A percentile compares a stretch with the other conserved stretches of the same genome.
These are phyloP conservation scores for Beauveria pseudobassiana DNA, from an alignment of 2,329 filamentous ascomycete species.

Conservation along the genomic window DNA sequence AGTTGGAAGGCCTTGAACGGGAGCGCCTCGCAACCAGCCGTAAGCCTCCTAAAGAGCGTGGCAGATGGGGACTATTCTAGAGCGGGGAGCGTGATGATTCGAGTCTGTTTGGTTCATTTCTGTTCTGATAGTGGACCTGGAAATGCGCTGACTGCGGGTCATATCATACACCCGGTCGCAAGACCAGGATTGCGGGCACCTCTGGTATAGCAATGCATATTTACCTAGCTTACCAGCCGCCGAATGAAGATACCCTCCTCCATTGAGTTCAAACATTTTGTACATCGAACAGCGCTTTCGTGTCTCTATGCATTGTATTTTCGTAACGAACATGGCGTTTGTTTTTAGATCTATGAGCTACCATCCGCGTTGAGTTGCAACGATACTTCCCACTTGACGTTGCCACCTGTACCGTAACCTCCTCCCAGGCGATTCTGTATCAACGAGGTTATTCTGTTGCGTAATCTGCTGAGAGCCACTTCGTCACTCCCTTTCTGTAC, in stretches of 20 bases:
- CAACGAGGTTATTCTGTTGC: constrained; percentile 67
- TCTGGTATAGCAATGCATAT: not conserved
- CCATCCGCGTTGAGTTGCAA: constrained; percentile 58
- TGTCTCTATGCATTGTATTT: not conserved
- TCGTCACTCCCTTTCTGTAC: constrained; percentile 60
- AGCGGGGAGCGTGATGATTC: not conserved
- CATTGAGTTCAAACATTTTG: not conserved
- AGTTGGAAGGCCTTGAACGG: constrained; percentile 70
- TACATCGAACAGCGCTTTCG: not conserved
- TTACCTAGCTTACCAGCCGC: not conserved
- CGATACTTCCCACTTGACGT: constrained; percentile 87
- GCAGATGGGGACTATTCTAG: constrained; percentile 44
- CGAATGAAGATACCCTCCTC: constrained; percentile 25
- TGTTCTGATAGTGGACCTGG: not conserved
- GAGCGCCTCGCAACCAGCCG: constrained; percentile 29
- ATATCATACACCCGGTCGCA: not conserved
- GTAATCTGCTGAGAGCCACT: constrained; percentile 61
- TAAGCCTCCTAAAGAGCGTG: constrained; percentile 32
- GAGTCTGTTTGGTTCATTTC: not conserved
- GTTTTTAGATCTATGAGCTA: not conserved
- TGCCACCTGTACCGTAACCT: constrained; percentile 72
- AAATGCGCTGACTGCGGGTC: not conserved
- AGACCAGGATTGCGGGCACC: not conserved
- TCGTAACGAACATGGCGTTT: not conserved
- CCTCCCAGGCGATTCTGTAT: constrained; percentile 83